Conservation (phyloP, 2,329 filamentous ascomycete species). For the Hymenoscyphus repandus region DNA sequence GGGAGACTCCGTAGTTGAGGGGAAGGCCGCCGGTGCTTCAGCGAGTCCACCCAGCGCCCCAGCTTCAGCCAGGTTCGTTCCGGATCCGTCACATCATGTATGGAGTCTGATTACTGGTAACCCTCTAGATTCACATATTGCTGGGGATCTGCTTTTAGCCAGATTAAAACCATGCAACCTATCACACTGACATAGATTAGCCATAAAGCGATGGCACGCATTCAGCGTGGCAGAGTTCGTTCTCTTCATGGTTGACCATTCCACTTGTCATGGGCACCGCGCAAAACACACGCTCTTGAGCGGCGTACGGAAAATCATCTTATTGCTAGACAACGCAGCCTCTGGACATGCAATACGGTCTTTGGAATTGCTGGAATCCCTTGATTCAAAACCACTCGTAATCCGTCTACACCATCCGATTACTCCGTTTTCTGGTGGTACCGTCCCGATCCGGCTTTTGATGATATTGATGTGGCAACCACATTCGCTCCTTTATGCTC, state of each 20-base stretch:
- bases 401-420: neutral
- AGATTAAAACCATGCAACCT: slow-evolving; percentile 25
- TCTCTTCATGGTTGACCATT: slow-evolving; percentile 16
- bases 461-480: slow-evolving; percentile 13
- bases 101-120: slow-evolving; percentile 18
- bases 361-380: slow-evolving; percentile 8
- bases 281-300: slow-evolving; percentile 18
- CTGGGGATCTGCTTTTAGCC: slow-evolving; percentile 22
- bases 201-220: slow-evolving; percentile 12
- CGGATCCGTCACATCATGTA: slow-evolving; percentile 21
- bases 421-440: slow-evolving; percentile 2
- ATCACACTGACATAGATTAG: slow-evolving; percentile 19
- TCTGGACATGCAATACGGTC: slow-evolving; percentile 7
- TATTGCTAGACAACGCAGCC: slow-evolving; percentile 5
- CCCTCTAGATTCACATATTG: slow-evolving; percentile 16
- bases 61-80: slow-evolving; percentile 11
- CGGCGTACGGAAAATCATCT: slow-evolving; percentile 16
- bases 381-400: slow-evolving; percentile 1
- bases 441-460: slow-evolving; percentile 4
- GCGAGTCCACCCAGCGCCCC: slow-evolving; percentile 3
- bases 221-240: slow-evolving; percentile 9
- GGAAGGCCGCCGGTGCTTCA: slow-evolving; percentile 6
- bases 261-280: slow-evolving; percentile 22
- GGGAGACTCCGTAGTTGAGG: slow-evolving; percentile 9
- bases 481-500: slow-evolving; percentile 10